Conservation (phyloP, 2,329 filamentous ascomycete species). For the Fusarium guadeloupense region DNA sequence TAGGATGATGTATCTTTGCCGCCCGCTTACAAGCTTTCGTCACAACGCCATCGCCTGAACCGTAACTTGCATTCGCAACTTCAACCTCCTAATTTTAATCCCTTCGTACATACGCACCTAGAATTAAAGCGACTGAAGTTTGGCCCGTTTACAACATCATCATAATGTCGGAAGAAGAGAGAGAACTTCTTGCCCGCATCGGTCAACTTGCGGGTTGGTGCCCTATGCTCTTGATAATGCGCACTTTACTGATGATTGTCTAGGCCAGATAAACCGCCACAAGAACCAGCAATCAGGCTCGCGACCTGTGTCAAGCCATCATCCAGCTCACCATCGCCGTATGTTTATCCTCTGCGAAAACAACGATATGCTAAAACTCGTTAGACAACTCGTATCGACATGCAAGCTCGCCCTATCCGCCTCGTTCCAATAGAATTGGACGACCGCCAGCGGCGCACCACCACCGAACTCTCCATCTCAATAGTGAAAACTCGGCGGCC, state of each 20-base stretch:
- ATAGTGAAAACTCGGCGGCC: conserved; percentile 52
- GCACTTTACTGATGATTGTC: conserved; percentile 36
- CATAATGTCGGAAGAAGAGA: conserved; percentile 60
- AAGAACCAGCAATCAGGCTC: conserved; percentile 69
- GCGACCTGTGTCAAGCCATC: conserved; percentile 42
- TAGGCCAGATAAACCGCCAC: conserved; percentile 83
- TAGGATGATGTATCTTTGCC: conserved; percentile 32
- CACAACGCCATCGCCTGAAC: not conserved
- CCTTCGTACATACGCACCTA: not conserved
- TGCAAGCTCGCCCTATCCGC: conserved; percentile 46
- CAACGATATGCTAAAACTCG: conserved; percentile 8
- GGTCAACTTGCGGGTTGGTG: conserved; percentile 59
- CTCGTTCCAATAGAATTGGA: conserved; percentile 49
- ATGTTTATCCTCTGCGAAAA: conserved; percentile 32
- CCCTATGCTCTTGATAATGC: conserved; percentile 12
- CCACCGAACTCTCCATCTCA: conserved; percentile 71
- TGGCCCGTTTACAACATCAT: not conserved
- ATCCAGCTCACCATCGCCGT: conserved; percentile 50
- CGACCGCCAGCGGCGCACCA: conserved; percentile 52
- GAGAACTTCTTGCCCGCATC: conserved; percentile 64
- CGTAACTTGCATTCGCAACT: conserved; percentile 4
- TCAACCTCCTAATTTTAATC: conserved; percentile 1
- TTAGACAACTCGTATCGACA: conserved; percentile 49
- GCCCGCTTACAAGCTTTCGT: conserved; percentile 2
- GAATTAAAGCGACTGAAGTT: not conserved